Conservation (phyloP, 177 flowering plant genomes). For the Vitis hybrid region DNA sequence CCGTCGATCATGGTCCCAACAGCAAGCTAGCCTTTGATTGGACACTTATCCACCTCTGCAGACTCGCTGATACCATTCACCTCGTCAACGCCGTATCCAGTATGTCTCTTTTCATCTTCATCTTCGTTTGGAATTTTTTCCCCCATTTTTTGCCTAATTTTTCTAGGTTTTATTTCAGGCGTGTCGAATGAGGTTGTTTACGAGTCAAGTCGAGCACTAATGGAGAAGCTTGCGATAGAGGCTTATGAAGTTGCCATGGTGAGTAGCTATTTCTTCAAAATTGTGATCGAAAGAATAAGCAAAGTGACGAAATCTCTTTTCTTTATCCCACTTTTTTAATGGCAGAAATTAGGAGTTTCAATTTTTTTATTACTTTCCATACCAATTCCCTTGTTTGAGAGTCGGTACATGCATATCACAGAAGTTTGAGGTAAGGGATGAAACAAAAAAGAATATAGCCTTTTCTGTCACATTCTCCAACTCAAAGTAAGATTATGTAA, state of each 20-base stretch:
- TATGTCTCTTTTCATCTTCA: slow-evolving; percentile 6
- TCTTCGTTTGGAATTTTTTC: neutral
- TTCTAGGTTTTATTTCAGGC: slow-evolving; percentile 31
- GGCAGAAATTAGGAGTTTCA: no score
- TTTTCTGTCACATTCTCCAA: no score
- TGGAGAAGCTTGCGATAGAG: slow-evolving; percentile 84
- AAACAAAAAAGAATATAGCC: no score
- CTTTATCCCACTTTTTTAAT: no score
- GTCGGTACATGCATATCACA: no score
- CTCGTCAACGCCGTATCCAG: slow-evolving; percentile 79
- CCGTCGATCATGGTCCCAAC: slow-evolving; percentile 93
- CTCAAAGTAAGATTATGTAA: no score
- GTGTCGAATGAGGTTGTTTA: slow-evolving; percentile 58
- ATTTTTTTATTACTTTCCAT: no score
- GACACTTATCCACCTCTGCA: slow-evolving; percentile 75
- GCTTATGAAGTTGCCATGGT: slow-evolving; percentile 84
- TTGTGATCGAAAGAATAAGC: neutral
- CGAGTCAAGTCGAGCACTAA: slow-evolving; percentile 49
- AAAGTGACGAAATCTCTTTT: no score
- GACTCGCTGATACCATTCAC: slow-evolving; percentile 82
- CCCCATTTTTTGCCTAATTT: neutral
- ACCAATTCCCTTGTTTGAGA: no score
- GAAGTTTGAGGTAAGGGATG: no score
- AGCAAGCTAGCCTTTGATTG: slow-evolving; percentile 94
- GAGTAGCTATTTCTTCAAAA: slow-evolving; percentile 5